These are phyloP conservation scores for Sporisorium graminicola DNA, from an alignment of 1,284 basidiomycete species.

Conservation along the genomic window DNA sequence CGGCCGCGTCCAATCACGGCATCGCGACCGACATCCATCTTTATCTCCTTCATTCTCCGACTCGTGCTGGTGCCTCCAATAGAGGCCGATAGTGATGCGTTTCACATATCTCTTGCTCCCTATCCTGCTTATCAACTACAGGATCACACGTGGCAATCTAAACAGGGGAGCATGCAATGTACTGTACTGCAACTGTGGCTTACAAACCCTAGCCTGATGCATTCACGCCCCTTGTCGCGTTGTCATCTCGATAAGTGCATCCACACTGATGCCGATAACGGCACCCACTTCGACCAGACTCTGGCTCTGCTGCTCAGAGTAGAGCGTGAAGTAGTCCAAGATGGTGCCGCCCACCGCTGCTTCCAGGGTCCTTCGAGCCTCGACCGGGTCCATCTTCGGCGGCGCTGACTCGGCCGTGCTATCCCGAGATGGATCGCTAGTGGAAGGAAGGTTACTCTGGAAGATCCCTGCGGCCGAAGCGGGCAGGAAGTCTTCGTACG, in stretches of 20 bases:
- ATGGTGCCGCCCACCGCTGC: slow-evolving; percentile 35
- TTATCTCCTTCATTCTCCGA: slow-evolving; percentile 10
- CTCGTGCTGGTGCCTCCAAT: neutral
- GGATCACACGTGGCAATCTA: slow-evolving; percentile 1
- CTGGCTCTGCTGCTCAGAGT: slow-evolving; percentile 31
- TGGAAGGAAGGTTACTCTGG: slow-evolving; percentile 66
- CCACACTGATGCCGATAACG: neutral
- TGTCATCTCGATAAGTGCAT: neutral
- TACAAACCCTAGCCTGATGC: neutral
- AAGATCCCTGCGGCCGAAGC: slow-evolving; percentile 72
- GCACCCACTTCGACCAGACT: slow-evolving; percentile 27
- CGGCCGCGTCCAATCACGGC: slow-evolving; percentile 20
- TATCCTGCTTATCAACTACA: neutral
- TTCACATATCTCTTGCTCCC: neutral
- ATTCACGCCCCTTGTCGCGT: neutral
- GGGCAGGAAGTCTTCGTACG: slow-evolving; percentile 72
- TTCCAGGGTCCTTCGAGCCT: slow-evolving; percentile 18
- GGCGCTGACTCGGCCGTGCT: neutral
- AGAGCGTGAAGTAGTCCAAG: slow-evolving; percentile 45
- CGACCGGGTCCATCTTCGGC: neutral
- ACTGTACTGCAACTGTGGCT: neutral
- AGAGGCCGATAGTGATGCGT: neutral
- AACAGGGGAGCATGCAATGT: neutral
- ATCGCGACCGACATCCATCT: neutral
- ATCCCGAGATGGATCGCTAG: neutral